phyloP scores from a whole-genome alignment of 1,284 basidiomycete species.

The Cutaneotrichosporon daszewskae region DNA sequence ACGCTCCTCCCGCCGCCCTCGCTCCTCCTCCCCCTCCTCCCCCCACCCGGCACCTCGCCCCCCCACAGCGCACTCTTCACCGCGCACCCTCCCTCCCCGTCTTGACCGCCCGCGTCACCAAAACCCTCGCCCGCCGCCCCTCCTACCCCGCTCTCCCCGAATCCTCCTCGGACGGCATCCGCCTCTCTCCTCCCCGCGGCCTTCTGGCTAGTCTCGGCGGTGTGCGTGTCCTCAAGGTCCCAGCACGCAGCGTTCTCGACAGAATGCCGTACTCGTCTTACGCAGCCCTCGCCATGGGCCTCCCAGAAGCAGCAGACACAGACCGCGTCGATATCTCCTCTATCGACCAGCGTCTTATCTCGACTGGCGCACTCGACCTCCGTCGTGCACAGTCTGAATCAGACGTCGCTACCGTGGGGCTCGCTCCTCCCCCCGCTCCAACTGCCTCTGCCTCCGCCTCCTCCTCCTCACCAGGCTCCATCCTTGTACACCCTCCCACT shows the following conservation, averaged over 20 bases:
- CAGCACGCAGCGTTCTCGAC: constrained; percentile 4
- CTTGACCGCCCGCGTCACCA: no score
- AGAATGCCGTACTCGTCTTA: constrained; percentile 14
- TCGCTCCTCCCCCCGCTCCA: background rate
- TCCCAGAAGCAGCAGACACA: constrained; percentile 6
- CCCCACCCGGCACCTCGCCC: no score
- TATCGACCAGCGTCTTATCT: background rate
- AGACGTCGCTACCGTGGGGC: constrained; percentile 1
- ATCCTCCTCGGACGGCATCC: constrained; percentile 7
- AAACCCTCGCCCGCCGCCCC: background rate
- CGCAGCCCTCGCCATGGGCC: constrained; percentile 2
- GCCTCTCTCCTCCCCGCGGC: constrained; percentile 5
- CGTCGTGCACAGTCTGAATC: constrained; percentile 12
- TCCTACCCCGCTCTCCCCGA: background rate
- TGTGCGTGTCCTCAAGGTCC: constrained; percentile 10
- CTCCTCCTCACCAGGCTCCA: background rate
- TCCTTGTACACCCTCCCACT: constrained; percentile 6
- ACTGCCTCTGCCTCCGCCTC: background rate
- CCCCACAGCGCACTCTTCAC: background rate
- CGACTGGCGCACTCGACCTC: background rate
- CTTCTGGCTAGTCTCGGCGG: constrained; percentile 12
- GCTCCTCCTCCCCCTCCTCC: no score
- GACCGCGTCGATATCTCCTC: constrained; percentile 9
- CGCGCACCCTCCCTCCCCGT: background rate
- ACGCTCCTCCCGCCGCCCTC: no score